Conservation (phyloP, 208 protist genomes). For the Leishmania braziliensis region DNA sequence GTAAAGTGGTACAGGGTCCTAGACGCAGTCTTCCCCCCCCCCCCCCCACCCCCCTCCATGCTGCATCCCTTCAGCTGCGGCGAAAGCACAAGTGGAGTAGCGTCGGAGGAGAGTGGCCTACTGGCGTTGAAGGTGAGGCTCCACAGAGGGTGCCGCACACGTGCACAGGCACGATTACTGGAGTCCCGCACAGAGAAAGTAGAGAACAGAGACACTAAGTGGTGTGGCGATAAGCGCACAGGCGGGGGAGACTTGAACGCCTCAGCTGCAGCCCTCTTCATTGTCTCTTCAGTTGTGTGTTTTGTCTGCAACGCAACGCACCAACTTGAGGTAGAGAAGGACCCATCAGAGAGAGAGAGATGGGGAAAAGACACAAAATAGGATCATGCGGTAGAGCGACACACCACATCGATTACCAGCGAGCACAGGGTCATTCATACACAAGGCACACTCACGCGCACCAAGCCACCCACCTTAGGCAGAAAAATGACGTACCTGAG, state of each 20-base stretch:
- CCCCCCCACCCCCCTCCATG: not conserved
- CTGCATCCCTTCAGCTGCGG: not conserved
- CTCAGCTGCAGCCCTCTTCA: not conserved
- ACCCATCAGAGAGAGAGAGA: not conserved
- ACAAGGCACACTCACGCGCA: not conserved
- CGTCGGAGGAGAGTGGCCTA: not conserved
- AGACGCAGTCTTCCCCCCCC: not conserved
- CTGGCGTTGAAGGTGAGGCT: not conserved
- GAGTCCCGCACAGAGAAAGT: not conserved
- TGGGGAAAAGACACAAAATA: not conserved
- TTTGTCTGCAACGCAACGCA: not conserved
- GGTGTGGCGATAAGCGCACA: not conserved
- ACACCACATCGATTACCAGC: conserved; percentile 19
- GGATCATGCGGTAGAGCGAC: not conserved
- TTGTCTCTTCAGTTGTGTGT: not conserved
- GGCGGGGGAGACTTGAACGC: not conserved
- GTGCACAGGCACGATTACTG: not conserved
- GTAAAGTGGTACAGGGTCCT: not conserved
- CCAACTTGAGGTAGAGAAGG: not conserved
- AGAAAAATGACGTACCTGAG: too few relatives aligned
- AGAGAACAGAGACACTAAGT: not conserved
- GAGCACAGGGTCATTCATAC: not conserved
- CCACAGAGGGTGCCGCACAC: not conserved
- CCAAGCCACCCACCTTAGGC: too few relatives aligned
- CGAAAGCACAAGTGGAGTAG: not conserved